Evolutionary conservation across 257 asterid genomes (phyloP), one percentile per base, ranked within the genome.

Genomic region (Gardenia jasminoides): DNA sequence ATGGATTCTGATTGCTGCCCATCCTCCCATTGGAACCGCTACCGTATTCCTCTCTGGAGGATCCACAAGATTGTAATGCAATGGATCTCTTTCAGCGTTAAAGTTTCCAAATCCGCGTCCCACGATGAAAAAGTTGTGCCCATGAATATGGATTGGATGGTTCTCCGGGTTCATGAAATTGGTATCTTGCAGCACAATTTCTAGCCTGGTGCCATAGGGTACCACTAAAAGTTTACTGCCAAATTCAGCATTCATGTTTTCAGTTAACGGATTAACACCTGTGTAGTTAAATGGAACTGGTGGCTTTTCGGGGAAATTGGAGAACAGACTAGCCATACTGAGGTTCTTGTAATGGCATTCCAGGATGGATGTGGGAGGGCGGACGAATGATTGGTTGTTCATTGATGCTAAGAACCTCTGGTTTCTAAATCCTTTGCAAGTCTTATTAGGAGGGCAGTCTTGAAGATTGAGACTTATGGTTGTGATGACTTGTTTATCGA

Each of bases 21-120:
- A 94, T 75, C 98, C 98, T 4, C 95, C 97, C 26, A 86, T 46
- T n/a, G 98, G 97, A 26, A 94, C 98, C 1, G 88, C 95, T 82
- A 94, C 93, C 33, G 97, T 94, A 81, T 94, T 92, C 82, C 97
- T 88, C 87, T 91, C 97, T 10, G 95, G 93, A 2, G 98, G 98
- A 75, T 92, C 94, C 43, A 86, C 87, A 6, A 92, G 85, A 77
- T 94, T 92, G 79, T 88, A 89, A 9, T 61, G 24, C 0, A 1
- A 16, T 0, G 91, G 89, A 84, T 91, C 95, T 83, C 78, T 81
- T 3, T 58, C 78, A 0, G 28, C 82, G 58, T 92, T 84, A 54
- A 80, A 93, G 78, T 93, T 93, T 20, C 97, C 97, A 31, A 92
- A 92, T 64, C 97, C 97, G 78, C 86, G 82, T 0, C 96, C 97